Base-by-base conservation (phyloP, 1,139 yeast species). In the Taiozyma sp. region DNA sequence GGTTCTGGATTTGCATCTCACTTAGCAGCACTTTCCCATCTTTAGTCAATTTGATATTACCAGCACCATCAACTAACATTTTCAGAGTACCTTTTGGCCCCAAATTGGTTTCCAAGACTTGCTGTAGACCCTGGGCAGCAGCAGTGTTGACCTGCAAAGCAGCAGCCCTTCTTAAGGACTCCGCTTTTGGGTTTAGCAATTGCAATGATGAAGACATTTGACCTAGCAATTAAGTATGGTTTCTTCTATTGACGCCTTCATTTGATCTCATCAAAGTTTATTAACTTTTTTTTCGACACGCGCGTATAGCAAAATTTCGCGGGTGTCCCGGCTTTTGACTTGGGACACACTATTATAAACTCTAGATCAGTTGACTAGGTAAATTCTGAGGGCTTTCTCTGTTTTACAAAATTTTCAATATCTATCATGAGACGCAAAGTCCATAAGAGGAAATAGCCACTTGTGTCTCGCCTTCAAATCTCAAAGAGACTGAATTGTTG, bases 1-100 rank as follows among this genome's bases (percentile, higher is more conserved):
- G 99, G 60, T 93, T 93, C 70, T 93, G 98, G 69, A 93, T 95
- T 72, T 95, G 99, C 99, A 93, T 93, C 67, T 93, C 99, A 30
- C 90, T 81, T 55, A 93, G 75, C 57, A 93, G 76, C 14, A 95
- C 98, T 66, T 93, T 92, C 52, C 99, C 99, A 70, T 93, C 99
- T 68, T 93, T 93, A 54, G 99, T 93, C 63, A 93, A 81, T 71
- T 93, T 95, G 69, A 93, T 87, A 64, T 86, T 84, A 39, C 99
- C 99, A 3, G 97, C 84, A 58, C 99, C 99, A 68, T 93, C 99
- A 49, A 93, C 99, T 54, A 93, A 75, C 84, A 93, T 87, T 73
- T 93, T 93, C 65, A 95, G 76, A 32, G 99, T 95, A 50, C 99
- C 99, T 67, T 90, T 90, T 45, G 99, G 99, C 32, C 99, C 99